phyloP scores from a whole-genome alignment of 2,329 filamentous ascomycete species.

The Epichloe hybrida region DNA sequence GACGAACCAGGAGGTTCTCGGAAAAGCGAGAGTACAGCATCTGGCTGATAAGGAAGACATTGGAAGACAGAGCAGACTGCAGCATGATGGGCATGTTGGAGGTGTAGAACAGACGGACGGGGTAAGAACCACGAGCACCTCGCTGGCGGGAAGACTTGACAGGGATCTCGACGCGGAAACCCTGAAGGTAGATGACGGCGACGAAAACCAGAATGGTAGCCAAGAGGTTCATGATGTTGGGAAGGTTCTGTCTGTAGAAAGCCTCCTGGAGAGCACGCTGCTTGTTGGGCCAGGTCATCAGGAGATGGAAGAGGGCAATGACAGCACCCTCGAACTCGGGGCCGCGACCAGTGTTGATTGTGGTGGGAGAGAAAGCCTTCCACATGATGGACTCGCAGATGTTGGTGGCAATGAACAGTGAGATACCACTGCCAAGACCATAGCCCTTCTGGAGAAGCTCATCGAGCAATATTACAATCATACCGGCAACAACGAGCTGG shows the following conservation, averaged over 20 bases:
- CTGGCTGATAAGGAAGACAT: conserved; percentile 97
- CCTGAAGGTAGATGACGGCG: conserved; percentile 96
- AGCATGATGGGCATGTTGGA: conserved; percentile 99
- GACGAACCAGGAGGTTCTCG: conserved; percentile 93
- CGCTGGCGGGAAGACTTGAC: conserved; percentile 99
- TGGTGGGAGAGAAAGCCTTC: conserved; percentile 99
- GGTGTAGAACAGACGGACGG: conserved; percentile 97
- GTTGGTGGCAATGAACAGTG: conserved; percentile 98
- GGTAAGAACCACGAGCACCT: conserved; percentile 95
- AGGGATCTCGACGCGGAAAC: conserved; percentile 98
- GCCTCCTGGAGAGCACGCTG: conserved; percentile 94
- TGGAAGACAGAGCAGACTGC: conserved; percentile 95
- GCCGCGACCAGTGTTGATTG: conserved; percentile 97
- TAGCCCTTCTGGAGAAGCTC: conserved; percentile 99
- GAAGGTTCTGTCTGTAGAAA: conserved; percentile 98
- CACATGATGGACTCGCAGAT: conserved; percentile 99
- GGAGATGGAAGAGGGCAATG: conserved; percentile 92
- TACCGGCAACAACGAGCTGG: conserved; percentile 90
- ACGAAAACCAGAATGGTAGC: conserved; percentile 89
- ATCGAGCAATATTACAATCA: conserved; percentile 98
- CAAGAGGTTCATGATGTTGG: conserved; percentile 98
- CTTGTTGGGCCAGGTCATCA: conserved; percentile 99
- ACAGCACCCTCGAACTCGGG: conserved; percentile 98
- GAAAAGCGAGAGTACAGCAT: conserved; percentile 99
- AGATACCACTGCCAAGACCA: conserved; percentile 95